Evolutionary conservation across 192 early-diverging fungal species (phyloP), one percentile per base, ranked within the genome.

Genomic region (Coemansia sp.): DNA sequence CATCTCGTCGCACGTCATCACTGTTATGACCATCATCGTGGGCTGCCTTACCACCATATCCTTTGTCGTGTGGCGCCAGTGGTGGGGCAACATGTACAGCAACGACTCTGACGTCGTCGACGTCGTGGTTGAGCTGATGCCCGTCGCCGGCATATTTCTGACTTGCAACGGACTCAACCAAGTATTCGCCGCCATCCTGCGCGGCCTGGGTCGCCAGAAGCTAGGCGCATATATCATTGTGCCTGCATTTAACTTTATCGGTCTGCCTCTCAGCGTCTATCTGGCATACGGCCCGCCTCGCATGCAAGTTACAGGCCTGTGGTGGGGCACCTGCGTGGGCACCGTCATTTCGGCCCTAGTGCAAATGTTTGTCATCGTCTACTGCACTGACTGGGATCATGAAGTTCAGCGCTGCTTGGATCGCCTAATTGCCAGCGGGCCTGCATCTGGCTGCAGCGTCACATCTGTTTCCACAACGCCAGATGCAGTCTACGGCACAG

Each of bases 81-180:
- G 74, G 83, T 85, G 83, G 83, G 84, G 85, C 5, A 60, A 34
- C 34, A 51, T 92, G 34, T 92, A 91, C 69, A 90, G 89, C 27
- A 69, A 85, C 44, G 91, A 96, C 69, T 83, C 85, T 0, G 91
- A 97, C 9, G 82, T 93, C 59, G 72, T 61, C 6, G 72, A 90
- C 6, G 92, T 54, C 11, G 51, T 95, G 2, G 89, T 92, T 1
- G 67, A 59, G 48, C 82, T 95, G 13, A 75, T 97, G 74, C 95
- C 95, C 0, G 51, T 54, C 5, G 68, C 93, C n/a, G 89, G 85
- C 34, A 93, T 93, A 0, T 36, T 89, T 34, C 91, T 89, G 76
- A 70, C 77, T 48, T 21, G 64, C 11, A 90, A 93, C 68, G 86
- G 85, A 3, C 59, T 88, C 4, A 87, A 88, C 31, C 84, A 80